Conservation (phyloP, 2,329 filamentous ascomycete species). For the Zymoseptoria passerinii region DNA sequence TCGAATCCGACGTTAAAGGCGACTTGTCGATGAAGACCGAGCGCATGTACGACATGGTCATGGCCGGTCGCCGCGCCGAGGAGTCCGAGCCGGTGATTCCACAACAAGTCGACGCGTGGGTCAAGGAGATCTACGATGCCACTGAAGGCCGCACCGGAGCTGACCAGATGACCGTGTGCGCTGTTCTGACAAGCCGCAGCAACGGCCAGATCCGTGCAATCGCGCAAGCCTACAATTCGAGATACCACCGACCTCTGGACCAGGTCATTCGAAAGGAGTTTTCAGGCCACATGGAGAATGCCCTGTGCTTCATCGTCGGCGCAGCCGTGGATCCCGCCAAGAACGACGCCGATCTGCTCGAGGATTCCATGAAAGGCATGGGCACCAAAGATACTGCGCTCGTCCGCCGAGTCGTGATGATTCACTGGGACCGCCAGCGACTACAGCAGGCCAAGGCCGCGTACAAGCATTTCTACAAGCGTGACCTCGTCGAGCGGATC, state of each 20-base stretch:
- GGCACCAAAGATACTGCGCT: constrained; percentile 82
- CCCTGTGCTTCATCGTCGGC: constrained; percentile 69
- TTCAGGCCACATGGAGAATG: constrained; percentile 84
- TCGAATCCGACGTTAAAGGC: constrained; percentile 64
- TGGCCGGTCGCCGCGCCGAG: constrained; percentile 65
- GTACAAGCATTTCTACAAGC: constrained; percentile 63
- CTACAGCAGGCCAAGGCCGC: constrained; percentile 71
- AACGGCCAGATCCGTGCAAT: constrained; percentile 81
- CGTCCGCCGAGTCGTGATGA: constrained; percentile 65
- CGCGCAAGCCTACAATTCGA: constrained; percentile 61
- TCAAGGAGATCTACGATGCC: constrained; percentile 66
- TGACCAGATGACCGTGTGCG: constrained; percentile 69
- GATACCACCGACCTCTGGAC: constrained; percentile 63
- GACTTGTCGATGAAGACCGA: constrained; percentile 84
- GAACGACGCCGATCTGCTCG: constrained; percentile 73
- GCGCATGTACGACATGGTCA: constrained; percentile 73
- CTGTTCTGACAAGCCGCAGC: constrained; percentile 65
- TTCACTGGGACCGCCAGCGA: constrained; percentile 72
- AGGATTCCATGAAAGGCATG: constrained; percentile 75
- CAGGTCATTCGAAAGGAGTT: constrained; percentile 73
- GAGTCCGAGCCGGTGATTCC: constrained; percentile 67
- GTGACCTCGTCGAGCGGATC: constrained; percentile 60
- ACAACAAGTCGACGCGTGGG: constrained; percentile 65
- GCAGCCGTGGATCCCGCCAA: constrained; percentile 71
- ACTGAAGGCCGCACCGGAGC: constrained; percentile 59